Conservation (phyloP, 192 early-diverging fungal genomes). For the Umbelopsis isabellina region DNA sequence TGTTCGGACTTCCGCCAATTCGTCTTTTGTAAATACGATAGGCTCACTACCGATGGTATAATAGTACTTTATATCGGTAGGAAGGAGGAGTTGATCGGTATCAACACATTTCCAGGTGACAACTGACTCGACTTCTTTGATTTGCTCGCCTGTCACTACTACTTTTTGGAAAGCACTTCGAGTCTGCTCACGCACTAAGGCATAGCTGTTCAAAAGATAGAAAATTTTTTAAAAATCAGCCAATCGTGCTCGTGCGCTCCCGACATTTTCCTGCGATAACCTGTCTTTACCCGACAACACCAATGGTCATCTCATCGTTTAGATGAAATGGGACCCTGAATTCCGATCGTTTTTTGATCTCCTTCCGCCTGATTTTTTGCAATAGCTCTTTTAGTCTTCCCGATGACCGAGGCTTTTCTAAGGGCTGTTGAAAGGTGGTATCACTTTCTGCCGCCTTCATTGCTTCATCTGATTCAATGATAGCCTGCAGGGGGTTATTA, state of each 20-base stretch:
- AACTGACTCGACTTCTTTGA: constrained; percentile 57
- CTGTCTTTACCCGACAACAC: constrained; percentile 61
- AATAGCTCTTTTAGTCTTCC: constrained; percentile 54
- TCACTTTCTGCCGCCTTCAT: not conserved
- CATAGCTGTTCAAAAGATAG: constrained; percentile 47
- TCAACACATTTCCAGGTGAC: constrained; percentile 68
- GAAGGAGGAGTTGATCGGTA: constrained; percentile 51
- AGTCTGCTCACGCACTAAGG: constrained; percentile 57
- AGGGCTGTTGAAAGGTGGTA: not conserved
- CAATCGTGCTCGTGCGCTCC: too few relatives aligned
- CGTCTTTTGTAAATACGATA: constrained; percentile 74
- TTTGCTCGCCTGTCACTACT: constrained; percentile 52
- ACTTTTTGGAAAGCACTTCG: constrained; percentile 45
- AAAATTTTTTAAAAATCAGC: constrained; percentile 9
- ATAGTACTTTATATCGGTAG: constrained; percentile 66
- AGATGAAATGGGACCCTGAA: constrained; percentile 68
- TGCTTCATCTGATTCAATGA: constrained; percentile 14
- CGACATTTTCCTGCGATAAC: not conserved
- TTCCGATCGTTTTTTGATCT: constrained; percentile 62
- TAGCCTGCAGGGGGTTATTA: not conserved
- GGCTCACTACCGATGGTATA: constrained; percentile 72
- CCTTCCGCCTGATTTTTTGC: constrained; percentile 58
- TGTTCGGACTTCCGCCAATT: constrained; percentile 60
- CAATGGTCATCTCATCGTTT: constrained; percentile 63
- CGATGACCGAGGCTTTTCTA: constrained; percentile 23